Conservation (phyloP, 441 rosid species). For the Mallotus repandus region DNA sequence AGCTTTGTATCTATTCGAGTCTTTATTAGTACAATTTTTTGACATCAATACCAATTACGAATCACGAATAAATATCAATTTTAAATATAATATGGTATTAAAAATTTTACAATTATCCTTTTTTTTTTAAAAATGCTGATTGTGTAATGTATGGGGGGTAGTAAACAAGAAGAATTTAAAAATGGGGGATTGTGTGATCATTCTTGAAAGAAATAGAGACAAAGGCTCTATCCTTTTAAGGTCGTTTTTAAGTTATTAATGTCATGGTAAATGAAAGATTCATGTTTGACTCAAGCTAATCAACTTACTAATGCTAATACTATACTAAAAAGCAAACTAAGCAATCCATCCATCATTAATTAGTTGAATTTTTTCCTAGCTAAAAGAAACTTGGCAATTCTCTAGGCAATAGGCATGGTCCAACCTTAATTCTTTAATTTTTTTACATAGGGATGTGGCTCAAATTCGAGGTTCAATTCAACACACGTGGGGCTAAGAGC, state of each 20-base stretch:
- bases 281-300: background rate
- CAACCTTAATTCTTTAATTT: background rate
- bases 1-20: too few relatives aligned
- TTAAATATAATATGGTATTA: too few relatives aligned
- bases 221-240: background rate
- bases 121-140: too few relatives aligned
- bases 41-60: too few relatives aligned
- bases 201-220: constrained; percentile 4
- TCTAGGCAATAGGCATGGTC: constrained; percentile 9
- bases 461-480: constrained; percentile 8
- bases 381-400: background rate
- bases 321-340: background rate
- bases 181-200: background rate
- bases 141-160: too few relatives aligned
- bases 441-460: background rate
- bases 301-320: too few relatives aligned
- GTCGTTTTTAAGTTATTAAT: background rate
- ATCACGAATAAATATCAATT: too few relatives aligned
- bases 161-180: too few relatives aligned
- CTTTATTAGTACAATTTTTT: too few relatives aligned
- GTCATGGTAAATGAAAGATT: background rate
- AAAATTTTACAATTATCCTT: too few relatives aligned
- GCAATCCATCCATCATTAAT: background rate
- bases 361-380: background rate
- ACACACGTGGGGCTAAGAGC: constrained; percentile 29